phyloP scores from a whole-genome alignment of 768 basidiomycete genomes.

The Krasilnikovozyma curviuscula region DNA sequence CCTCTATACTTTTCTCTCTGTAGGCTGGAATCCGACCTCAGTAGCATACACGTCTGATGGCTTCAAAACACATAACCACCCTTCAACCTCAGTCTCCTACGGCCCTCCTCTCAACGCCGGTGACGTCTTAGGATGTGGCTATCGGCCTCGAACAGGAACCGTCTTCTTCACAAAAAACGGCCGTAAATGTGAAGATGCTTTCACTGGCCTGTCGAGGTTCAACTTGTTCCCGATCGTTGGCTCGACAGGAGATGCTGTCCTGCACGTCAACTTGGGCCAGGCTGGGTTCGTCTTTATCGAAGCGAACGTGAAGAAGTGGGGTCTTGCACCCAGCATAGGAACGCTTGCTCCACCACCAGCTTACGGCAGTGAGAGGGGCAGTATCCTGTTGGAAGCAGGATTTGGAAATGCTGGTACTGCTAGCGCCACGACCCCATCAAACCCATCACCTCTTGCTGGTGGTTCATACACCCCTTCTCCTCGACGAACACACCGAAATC shows the following conservation, averaged over 20 bases:
- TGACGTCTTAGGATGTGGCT: conserved; percentile 87
- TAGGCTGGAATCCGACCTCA: conserved; percentile 66
- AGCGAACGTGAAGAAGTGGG: conserved; percentile 99
- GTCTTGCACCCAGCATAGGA: conserved; percentile 86
- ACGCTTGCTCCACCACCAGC: conserved; percentile 95
- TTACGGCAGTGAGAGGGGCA: conserved; percentile 90
- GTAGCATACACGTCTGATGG: conserved; percentile 80
- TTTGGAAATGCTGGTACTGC: conserved; percentile 30
- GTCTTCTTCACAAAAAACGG: conserved; percentile 99
- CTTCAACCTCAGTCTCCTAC: conserved; percentile 68
- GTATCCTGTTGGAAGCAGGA: conserved; percentile 82
- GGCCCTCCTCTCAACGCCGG: conserved; percentile 76
- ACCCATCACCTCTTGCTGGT: not conserved
- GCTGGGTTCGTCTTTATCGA: conserved; percentile 98
- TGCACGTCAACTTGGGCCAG: conserved; percentile 95
- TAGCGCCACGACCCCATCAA: conserved; percentile 18
- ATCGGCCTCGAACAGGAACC: conserved; percentile 83
- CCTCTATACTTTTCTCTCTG: conserved; percentile 17
- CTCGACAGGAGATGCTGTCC: conserved; percentile 84
- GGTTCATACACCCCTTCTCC: conserved; percentile 25
- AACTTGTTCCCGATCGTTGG: conserved; percentile 96
- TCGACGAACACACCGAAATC: conserved; percentile 40
- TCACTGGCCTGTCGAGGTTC: conserved; percentile 66
- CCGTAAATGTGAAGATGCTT: conserved; percentile 89
- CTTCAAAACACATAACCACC: conserved; percentile 92